A percentile compares a stretch with the other conserved stretches of the same genome.
These are phyloP conservation scores for Fagopyrum homotropicum DNA, from an alignment of 148 eudicot genomes.

Conservation along the genomic window DNA sequence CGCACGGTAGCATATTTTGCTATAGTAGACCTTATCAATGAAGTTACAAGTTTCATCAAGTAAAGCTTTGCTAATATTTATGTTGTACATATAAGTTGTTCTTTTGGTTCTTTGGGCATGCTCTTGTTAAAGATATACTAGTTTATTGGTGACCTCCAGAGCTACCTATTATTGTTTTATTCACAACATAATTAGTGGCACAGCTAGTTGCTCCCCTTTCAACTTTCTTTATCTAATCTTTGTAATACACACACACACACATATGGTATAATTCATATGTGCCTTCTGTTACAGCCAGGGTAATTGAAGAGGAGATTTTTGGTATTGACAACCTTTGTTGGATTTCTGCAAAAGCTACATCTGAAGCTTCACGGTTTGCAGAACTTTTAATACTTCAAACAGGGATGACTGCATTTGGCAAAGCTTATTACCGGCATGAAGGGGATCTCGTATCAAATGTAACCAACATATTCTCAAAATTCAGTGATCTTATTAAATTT, in stretches of 20 bases:
- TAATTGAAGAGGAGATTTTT: conserved; percentile 85
- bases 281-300: conserved; percentile 43
- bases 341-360: conserved; percentile 78
- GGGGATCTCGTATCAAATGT: conserved; percentile 82
- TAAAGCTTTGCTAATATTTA: background rate
- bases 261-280: background rate
- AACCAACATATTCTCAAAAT: background rate
- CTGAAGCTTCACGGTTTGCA: conserved; percentile 68
- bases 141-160: conserved; percentile 3
- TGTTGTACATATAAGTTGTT: background rate
- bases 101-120: background rate
- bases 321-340: conserved; percentile 84
- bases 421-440: conserved; percentile 65
- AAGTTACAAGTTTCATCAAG: background rate
- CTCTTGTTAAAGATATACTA: background rate
- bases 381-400: conserved; percentile 70
- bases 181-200: background rate
- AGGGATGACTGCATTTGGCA: conserved; percentile 94
- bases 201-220: background rate
- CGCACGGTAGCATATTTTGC: background rate
- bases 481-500: background rate
- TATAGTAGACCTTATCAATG: background rate
- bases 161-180: background rate
- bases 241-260: background rate
- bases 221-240: background rate